Percentiles rank a stretch among this genome's conserved stretches.
Conservation (phyloP, 78 protist species). For the Salpingoeca rosetta region DNA sequence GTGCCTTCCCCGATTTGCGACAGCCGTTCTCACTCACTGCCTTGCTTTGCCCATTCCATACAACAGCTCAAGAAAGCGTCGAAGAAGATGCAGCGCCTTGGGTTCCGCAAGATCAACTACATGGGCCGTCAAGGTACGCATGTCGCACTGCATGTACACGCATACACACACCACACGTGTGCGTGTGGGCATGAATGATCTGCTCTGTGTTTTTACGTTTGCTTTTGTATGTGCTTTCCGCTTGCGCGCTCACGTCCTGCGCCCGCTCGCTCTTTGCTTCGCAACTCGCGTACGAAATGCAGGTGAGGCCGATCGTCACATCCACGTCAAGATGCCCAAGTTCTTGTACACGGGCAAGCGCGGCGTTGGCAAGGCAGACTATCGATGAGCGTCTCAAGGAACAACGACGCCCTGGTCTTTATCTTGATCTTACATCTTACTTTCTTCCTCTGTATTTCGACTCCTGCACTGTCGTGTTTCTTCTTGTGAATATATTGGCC, state of each 20-base stretch:
- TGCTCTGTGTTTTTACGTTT: too few species aligned
- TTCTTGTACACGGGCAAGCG: conserved; percentile 90
- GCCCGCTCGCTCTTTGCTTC: background rate
- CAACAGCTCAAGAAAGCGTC: too few species aligned
- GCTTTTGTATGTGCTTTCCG: background rate
- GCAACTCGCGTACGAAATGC: conserved; percentile 16
- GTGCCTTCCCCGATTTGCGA: too few species aligned
- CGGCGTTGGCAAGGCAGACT: conserved; percentile 66
- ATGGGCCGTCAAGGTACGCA: background rate
- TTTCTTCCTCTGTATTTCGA: background rate
- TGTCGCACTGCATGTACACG: background rate
- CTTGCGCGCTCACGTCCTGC: background rate
- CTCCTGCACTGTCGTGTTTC: background rate
- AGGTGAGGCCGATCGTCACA: conserved; percentile 83
- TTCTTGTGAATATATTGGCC: background rate
- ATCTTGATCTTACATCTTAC: too few species aligned
- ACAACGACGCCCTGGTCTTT: too few species aligned
- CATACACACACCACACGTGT: background rate
- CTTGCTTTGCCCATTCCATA: too few species aligned
- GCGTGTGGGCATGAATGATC: background rate
- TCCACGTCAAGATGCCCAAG: conserved; percentile 72
- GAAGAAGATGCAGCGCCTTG: too few species aligned
- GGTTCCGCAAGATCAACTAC: background rate
- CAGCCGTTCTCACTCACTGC: too few species aligned
- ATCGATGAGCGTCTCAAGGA: conserved; percentile 46